Percentiles rank a stretch among this genome's conserved stretches.
phyloP scores from a whole-genome alignment of 2,329 filamentous ascomycete genomes.

The Elsinoe perseae region DNA sequence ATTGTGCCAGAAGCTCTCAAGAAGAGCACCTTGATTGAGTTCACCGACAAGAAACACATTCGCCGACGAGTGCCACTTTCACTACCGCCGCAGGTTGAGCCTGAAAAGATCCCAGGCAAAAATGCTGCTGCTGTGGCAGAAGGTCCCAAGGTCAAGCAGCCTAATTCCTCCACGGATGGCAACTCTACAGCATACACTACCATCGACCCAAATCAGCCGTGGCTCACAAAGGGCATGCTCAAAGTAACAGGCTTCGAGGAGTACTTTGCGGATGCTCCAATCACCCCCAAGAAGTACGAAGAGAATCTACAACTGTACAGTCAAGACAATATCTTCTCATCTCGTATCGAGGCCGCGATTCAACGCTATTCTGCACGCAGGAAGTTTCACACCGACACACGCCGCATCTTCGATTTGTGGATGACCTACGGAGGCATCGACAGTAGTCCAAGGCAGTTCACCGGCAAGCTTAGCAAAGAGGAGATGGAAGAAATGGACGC shows the following conservation, averaged over 20 bases:
- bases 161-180: background rate
- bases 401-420: conserved; percentile 67
- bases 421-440: conserved; percentile 77
- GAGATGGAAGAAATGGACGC: conserved; percentile 56
- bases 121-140: conserved; percentile 26
- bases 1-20: conserved; percentile 37
- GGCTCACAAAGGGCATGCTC: conserved; percentile 36
- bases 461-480: conserved; percentile 48
- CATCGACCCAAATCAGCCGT: conserved; percentile 21
- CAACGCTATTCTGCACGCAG: conserved; percentile 71
- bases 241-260: conserved; percentile 50
- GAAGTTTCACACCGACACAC: conserved; percentile 58
- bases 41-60: conserved; percentile 36
- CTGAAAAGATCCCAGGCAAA: conserved; percentile 24
- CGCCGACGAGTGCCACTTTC: conserved; percentile 36
- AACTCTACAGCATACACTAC: conserved; percentile 1
- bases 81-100: conserved; percentile 23
- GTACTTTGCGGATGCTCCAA: conserved; percentile 69
- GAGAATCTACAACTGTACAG: conserved; percentile 64
- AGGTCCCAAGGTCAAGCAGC: conserved; percentile 22
- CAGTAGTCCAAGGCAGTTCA: conserved; percentile 53
- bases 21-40: conserved; percentile 36
- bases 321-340: conserved; percentile 39
- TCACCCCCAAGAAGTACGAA: conserved; percentile 60
- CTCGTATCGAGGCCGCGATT: conserved; percentile 78